Evolutionary conservation across 768 basidiomycete species (phyloP), one percentile per base, ranked within the genome.

Genomic region (Hydnomerulius pinastri): DNA sequence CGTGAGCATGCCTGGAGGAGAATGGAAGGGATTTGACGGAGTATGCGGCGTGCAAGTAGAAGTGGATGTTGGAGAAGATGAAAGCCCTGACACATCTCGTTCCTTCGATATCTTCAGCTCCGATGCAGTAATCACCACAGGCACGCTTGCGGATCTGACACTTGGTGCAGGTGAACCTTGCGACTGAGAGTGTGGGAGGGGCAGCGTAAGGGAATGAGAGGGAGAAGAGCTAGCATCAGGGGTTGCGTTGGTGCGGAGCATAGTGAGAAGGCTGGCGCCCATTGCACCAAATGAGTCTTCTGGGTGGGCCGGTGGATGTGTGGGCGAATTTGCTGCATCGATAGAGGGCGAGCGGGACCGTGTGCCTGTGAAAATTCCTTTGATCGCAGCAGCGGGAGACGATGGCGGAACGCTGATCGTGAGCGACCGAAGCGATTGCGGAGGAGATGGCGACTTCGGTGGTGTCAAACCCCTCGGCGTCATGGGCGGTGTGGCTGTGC

Each of bases 271-370:
- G 57, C 75, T 82, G 32, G 68, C 79, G 8, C 83, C 81, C 56
- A 73, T 80, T 30, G 74, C 75, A 21, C 74, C 72, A 50, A 86
- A 85, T 9, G 83, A 83, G 13, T 83, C 83, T 46, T 83, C 73
- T n/a, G 61, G 41, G 27, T 64, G 57, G 12, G 62, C 68, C 69
- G 28, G 77, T 69, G 48, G 78, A 75, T 40, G 43, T 11, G 45
- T 11, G 30, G 46, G 59, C 25, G 18, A 44, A 25, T 76, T 77
- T 29, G 80, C 71, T 6, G 75, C 76, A 57, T 79, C 78, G 29
- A 70, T 67, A n/a, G 67, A 67, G 43, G 61, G 58, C 35, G 60
- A 58, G 69, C 67, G 52, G 10, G 61, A 38, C 23, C 60, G 65
- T 6, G 66, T 50, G 15, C 64, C 59, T 2, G 55, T 55, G 18